A percentile compares a stretch with the other conserved stretches of the same genome.
These are phyloP conservation scores for Neurospora tetrasperma DNA, from an alignment of 495 filamentous ascomycete genomes.

Conservation along the genomic window DNA sequence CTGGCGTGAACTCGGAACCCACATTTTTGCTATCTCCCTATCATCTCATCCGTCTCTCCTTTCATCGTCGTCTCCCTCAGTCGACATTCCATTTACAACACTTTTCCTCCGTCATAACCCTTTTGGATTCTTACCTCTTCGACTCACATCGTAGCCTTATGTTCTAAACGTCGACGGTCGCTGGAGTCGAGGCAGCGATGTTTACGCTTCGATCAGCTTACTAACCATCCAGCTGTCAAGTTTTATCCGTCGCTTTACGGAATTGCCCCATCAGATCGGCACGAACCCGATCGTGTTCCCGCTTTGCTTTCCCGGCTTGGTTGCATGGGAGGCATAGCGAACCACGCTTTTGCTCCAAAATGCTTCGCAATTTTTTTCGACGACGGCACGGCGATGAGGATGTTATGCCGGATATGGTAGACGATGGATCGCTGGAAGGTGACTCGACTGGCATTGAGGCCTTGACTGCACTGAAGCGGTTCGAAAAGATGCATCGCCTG, in stretches of 20 bases:
- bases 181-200: not conserved
- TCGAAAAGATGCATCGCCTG: slow-evolving; percentile 54
- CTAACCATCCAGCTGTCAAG: not conserved
- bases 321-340: slow-evolving; percentile 16
- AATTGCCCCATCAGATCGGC: slow-evolving; percentile 7
- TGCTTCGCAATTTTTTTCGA: slow-evolving; percentile 16
- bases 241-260: slow-evolving; percentile 9
- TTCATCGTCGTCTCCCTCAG: not conserved
- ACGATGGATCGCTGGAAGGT: slow-evolving; percentile 20
- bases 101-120: not conserved
- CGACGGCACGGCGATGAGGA: slow-evolving; percentile 17
- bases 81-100: not conserved
- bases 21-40: not conserved
- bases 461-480: slow-evolving; percentile 29
- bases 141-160: not conserved
- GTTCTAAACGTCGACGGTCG: not conserved
- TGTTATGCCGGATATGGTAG: slow-evolving; percentile 16
- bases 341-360: slow-evolving; percentile 1
- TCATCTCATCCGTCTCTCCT: not conserved
- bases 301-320: slow-evolving; percentile 12
- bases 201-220: not conserved
- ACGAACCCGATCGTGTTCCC: slow-evolving; percentile 6
- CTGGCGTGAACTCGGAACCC: not conserved
- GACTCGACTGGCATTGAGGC: slow-evolving; percentile 21
- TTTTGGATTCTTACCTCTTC: not conserved